Conservation (phyloP, 2,329 filamentous ascomycete genomes). For the Chaetomium strumarium region DNA sequence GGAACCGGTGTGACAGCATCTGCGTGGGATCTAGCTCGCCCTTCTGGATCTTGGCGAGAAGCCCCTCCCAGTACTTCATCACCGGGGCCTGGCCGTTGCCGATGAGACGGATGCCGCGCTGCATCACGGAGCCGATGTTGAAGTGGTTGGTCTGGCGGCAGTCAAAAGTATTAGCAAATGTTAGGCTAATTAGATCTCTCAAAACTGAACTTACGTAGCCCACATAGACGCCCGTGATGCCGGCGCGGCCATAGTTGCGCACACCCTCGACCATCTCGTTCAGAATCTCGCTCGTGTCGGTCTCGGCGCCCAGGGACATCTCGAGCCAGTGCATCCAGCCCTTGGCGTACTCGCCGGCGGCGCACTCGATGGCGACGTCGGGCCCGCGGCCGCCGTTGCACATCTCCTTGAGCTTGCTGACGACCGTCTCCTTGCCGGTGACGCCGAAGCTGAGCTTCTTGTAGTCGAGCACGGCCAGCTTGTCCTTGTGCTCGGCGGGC, state of each 20-base stretch:
- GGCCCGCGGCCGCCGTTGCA: constrained; percentile 66
- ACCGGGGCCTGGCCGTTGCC: constrained; percentile 65
- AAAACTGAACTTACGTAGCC: constrained; percentile 44
- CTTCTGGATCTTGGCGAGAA: constrained; percentile 61
- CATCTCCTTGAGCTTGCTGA: constrained; percentile 66
- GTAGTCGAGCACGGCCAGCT: constrained; percentile 66
- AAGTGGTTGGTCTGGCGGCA: constrained; percentile 64
- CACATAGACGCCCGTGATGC: constrained; percentile 67
- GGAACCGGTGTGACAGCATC: constrained; percentile 76
- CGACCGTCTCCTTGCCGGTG: constrained; percentile 55
- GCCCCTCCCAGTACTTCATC: constrained; percentile 75
- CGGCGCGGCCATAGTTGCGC: constrained; percentile 64
- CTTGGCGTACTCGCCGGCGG: constrained; percentile 56
- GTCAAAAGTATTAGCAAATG: neutral
- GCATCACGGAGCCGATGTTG: constrained; percentile 79
- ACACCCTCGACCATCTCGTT: constrained; percentile 77
- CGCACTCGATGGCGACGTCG: constrained; percentile 66
- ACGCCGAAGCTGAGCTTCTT: constrained; percentile 53
- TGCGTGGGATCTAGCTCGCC: constrained; percentile 67
- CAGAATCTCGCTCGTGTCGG: constrained; percentile 74
- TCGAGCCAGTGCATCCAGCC: constrained; percentile 56
- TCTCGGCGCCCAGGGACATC: constrained; percentile 63
- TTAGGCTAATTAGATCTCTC: neutral
- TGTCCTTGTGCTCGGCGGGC: constrained; percentile 39
- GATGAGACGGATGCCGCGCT: constrained; percentile 75